Evolutionary conservation across 805 yeast genomes (phyloP).

Genomic region (Lachancea meyersii): DNA sequence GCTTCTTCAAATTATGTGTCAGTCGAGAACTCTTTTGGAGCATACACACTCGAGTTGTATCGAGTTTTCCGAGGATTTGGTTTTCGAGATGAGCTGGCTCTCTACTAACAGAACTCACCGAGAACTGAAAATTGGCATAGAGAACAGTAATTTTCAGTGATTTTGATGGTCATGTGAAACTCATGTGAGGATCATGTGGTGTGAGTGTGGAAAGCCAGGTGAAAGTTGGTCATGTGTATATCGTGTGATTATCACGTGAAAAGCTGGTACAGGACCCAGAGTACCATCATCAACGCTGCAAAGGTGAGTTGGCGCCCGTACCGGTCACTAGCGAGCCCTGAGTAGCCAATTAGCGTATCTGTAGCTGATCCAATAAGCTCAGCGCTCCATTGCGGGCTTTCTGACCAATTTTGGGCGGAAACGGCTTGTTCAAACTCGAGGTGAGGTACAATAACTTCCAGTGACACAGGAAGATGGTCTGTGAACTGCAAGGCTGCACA

Average conservation of each 20-base stretch:
- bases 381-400: neutral
- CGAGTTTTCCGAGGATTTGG: neutral
- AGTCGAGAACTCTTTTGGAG: neutral
- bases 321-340: slow-evolving; percentile 19
- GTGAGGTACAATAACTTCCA: slow-evolving; percentile 44
- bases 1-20: neutral
- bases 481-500: slow-evolving; percentile 43
- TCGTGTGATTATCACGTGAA: slow-evolving; percentile 2
- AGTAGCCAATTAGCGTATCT: slow-evolving; percentile 24
- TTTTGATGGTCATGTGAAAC: too few species aligned
- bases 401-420: neutral
- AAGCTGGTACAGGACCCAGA: neutral
- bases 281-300: neutral
- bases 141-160: too few species aligned
- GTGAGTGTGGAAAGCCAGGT: too few species aligned
- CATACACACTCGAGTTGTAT: neutral
- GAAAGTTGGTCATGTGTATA: too few species aligned
- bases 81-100: neutral
- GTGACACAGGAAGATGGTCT: slow-evolving; percentile 76
- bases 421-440: neutral
- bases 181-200: too few species aligned
- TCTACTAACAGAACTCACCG: too few species aligned
- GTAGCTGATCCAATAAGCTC: slow-evolving; percentile 11
- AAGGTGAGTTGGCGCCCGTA: slow-evolving; percentile 2
- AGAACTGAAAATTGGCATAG: too few species aligned